phyloP scores from a whole-genome alignment of 306 rosid genomes.

The Castanopsis chinensis region DNA sequence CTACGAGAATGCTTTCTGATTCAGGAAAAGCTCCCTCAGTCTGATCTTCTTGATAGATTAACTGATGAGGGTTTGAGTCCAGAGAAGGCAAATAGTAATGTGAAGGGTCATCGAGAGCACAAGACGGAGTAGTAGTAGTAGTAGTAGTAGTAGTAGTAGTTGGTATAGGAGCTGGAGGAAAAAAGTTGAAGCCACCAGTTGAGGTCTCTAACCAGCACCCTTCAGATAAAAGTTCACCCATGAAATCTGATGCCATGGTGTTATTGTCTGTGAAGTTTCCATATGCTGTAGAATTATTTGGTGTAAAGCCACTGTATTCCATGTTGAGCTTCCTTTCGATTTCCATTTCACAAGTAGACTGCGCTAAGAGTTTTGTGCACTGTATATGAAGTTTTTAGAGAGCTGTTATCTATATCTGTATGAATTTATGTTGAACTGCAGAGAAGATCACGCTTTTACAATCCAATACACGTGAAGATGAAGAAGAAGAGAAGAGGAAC shows the following conservation, averaged over 20 bases:
- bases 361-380: too few relatives aligned
- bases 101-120: background rate
- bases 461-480: background rate
- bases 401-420: too few relatives aligned
- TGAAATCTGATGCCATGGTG: constrained; percentile 12
- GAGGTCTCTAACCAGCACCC: constrained; percentile 52
- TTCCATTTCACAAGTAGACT: background rate
- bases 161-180: background rate
- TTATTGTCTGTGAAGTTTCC: constrained; percentile 9
- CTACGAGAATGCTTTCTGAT: constrained; percentile 11
- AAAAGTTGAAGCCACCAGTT: constrained; percentile 1
- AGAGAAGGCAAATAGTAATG: constrained; percentile 17
- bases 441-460: background rate
- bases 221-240: constrained; percentile 37
- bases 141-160: too few relatives aligned
- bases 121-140: background rate
- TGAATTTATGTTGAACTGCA: too few relatives aligned
- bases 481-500: background rate
- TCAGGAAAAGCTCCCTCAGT: constrained; percentile 2
- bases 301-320: constrained; percentile 32
- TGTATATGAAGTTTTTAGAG: too few relatives aligned
- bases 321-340: constrained; percentile 10
- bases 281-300: background rate
- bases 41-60: constrained; percentile 15
- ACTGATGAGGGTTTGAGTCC: background rate